A percentile compares a stretch with the other conserved stretches of the same genome.
phyloP scores from a whole-genome alignment of 2,329 filamentous ascomycete genomes.

The Byssoonygena ceratinophila region DNA sequence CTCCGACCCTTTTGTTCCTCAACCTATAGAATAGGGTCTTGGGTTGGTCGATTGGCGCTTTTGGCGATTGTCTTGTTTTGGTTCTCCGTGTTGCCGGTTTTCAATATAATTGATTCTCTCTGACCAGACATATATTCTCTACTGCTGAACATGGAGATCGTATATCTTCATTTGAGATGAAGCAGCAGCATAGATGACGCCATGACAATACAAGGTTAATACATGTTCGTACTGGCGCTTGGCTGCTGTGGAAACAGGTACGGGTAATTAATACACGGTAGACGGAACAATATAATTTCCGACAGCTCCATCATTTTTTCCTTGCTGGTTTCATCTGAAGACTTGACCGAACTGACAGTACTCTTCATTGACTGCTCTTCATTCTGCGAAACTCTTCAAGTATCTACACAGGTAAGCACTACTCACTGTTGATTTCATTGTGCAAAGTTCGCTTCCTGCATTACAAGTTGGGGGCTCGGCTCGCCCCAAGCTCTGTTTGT shows the following conservation, averaged over 20 bases:
- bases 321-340: background rate
- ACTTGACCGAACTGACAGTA: background rate
- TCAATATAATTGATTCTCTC: background rate
- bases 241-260: background rate
- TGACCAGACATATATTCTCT: background rate
- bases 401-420: background rate
- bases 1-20: too few species aligned
- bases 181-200: background rate
- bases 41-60: background rate
- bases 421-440: background rate
- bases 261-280: background rate
- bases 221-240: background rate
- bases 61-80: background rate
- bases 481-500: background rate
- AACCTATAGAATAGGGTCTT: too few species aligned
- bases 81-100: constrained; percentile 8
- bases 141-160: background rate
- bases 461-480: background rate
- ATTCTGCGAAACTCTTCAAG: background rate
- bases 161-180: too few species aligned
- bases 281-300: background rate
- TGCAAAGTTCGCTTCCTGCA: background rate
- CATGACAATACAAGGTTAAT: background rate
- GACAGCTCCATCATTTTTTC: background rate
- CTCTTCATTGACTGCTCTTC: background rate